Evolutionary conservation across 768 basidiomycete species (phyloP).

Genomic region (Lactarius evosmus): DNA sequence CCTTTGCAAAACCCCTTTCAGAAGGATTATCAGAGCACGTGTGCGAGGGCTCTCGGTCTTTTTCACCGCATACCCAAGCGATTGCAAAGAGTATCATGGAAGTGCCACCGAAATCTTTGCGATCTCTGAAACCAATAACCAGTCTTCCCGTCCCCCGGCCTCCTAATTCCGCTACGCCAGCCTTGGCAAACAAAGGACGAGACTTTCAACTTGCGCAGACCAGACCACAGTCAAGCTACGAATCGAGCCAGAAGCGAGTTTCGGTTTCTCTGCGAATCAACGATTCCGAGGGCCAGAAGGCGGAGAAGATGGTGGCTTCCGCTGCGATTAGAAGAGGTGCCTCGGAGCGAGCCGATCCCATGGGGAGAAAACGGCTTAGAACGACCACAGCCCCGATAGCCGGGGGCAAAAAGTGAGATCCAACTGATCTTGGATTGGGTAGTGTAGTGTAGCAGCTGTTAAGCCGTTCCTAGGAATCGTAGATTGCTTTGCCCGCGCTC

Average conservation of each 20-base stretch:
- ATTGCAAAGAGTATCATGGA: constrained; percentile 8
- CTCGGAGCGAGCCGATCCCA: background rate
- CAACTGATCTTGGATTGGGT: constrained; percentile 10
- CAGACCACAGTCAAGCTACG: background rate
- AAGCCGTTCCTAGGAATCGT: too few relatives aligned
- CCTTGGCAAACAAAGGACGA: background rate
- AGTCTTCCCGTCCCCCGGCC: constrained; percentile 16
- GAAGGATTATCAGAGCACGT: background rate
- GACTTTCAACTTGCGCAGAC: background rate
- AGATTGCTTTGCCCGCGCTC: background rate
- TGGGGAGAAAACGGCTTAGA: constrained; percentile 8
- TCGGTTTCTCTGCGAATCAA: background rate
- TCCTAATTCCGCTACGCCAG: background rate
- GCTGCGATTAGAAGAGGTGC: background rate
- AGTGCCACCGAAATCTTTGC: constrained; percentile 1
- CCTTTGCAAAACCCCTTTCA: constrained; percentile 2
- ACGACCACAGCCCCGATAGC: background rate
- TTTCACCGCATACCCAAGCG: background rate
- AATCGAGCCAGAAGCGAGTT: background rate
- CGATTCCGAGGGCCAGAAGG: background rate
- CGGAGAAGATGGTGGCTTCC: background rate
- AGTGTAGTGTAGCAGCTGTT: too few relatives aligned
- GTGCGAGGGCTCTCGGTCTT: background rate
- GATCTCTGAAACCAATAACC: constrained; percentile 19
- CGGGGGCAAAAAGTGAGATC: constrained; percentile 10